phyloP scores from a whole-genome alignment of 305 asterid species.

The Fraxinus sp. region DNA sequence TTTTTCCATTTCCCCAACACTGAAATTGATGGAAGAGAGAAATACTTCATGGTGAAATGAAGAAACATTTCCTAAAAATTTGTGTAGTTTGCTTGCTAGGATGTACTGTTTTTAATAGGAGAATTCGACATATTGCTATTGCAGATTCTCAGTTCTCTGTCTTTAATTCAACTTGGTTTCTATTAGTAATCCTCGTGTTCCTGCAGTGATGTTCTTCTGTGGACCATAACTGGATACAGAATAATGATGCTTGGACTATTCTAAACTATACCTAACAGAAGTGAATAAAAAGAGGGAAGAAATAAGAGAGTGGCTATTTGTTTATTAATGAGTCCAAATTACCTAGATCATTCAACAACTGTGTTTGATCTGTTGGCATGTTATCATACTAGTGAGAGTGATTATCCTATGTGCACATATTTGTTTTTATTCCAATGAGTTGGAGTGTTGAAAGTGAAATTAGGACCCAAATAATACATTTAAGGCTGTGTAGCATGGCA shows the following conservation, averaged over 20 bases:
- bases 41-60: not conserved
- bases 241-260: not conserved
- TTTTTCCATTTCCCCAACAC: not conserved
- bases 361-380: not conserved
- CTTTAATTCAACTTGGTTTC: not conserved
- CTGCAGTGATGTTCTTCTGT: not conserved
- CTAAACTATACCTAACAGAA: not conserved
- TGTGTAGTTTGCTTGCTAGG: not conserved
- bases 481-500: not conserved
- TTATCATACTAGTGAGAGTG: not conserved
- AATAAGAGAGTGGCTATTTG: not conserved
- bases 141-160: not conserved
- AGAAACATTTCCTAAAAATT: not conserved
- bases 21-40: not conserved
- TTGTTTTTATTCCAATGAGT: not conserved
- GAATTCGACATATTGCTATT: not conserved
- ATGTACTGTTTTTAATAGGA: not conserved
- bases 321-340: not conserved
- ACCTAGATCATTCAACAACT: not conserved
- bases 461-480: not conserved
- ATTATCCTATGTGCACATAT: not conserved
- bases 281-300: not conserved
- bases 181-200: not conserved
- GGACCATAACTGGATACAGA: not conserved
- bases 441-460: not conserved